Conservation (phyloP, 257 asterid genomes). For the Lycium barbarum region DNA sequence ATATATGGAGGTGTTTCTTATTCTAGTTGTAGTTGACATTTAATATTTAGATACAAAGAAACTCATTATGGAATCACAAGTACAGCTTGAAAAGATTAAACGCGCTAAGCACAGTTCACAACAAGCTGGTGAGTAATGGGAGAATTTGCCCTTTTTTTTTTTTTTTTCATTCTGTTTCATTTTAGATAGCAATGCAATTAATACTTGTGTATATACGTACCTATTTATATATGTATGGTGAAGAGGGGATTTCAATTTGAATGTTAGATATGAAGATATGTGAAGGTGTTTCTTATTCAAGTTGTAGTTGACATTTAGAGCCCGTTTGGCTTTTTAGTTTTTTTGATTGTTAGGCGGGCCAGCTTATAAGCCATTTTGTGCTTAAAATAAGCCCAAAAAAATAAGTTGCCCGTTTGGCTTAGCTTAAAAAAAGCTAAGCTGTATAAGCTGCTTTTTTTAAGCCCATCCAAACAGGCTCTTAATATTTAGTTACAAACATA, state of each 20-base stretch:
- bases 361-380: too few relatives aligned
- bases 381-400: too few relatives aligned
- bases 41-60: too few relatives aligned
- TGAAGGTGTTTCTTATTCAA: slow-evolving; percentile 15
- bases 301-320: slow-evolving; percentile 1
- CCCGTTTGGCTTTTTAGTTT: too few relatives aligned
- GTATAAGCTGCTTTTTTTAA: too few relatives aligned
- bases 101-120: slow-evolving; percentile 53
- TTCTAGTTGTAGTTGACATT: neutral
- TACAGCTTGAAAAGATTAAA: slow-evolving; percentile 70
- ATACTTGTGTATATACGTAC: neutral
- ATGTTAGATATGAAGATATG: slow-evolving; percentile 9
- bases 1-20: slow-evolving; percentile 16
- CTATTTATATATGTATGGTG: neutral
- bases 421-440: too few relatives aligned
- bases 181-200: slow-evolving; percentile 13
- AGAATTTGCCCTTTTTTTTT: neutral
- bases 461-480: too few relatives aligned
- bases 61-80: slow-evolving; percentile 74
- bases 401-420: too few relatives aligned
- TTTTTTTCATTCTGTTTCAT: neutral
- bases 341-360: too few relatives aligned
- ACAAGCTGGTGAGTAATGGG: slow-evolving; percentile 51
- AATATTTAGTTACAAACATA: too few relatives aligned
- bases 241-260: neutral